Evolutionary conservation across 2,329 filamentous ascomycete genomes (phyloP), one percentile per base, ranked within the genome.

Genomic region (Pseudogymnoascus sp.): DNA sequence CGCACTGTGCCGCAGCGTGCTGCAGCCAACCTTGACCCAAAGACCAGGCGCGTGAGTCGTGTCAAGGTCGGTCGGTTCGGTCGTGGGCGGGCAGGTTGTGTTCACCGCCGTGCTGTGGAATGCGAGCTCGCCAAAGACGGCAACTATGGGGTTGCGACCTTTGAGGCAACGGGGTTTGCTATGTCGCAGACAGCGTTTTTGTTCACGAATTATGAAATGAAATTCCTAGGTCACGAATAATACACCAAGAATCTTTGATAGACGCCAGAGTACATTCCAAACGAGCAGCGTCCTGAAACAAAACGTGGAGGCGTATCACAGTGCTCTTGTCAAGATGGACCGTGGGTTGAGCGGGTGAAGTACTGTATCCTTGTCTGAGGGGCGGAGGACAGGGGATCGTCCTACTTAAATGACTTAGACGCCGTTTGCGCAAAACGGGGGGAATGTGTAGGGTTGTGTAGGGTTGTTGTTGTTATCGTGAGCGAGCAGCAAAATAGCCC

Each of bases 21-120:
- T 59, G 53, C 53, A 59, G 53, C 33, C 53, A 59, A 59, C 53
- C 53, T 59, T 59, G 53, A 59, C 53, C 53, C 29, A 59, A 29
- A 50, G 44, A 50, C 44, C 44, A 50, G 44, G 44, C 44, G 44
- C 44, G 44, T 50, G 44, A 50, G 44, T 50, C 7, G 44, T 50
- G 44, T 50, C 44, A 50, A 50, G 40, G 40, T 24, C 16, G 42
- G 42, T 47, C 42, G 21, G 42, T 26, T 26, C 44, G 21, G 44
- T 50, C 44, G 44, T 50, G 44, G 44, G 21, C 44, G 21, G 42
- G 21, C 42, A 21, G 42, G 42, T 13, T 50, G 44, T 50, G 44
- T 50, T 50, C 44, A 50, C 44, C 21, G 44, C 26, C 6, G 26
- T 29, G 44, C 44, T 29, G 44, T 50, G 44, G 21, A 50, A 50